These are phyloP conservation scores for Sparassis latifolia DNA, from an alignment of 1,284 basidiomycete species.

Conservation along the genomic window DNA sequence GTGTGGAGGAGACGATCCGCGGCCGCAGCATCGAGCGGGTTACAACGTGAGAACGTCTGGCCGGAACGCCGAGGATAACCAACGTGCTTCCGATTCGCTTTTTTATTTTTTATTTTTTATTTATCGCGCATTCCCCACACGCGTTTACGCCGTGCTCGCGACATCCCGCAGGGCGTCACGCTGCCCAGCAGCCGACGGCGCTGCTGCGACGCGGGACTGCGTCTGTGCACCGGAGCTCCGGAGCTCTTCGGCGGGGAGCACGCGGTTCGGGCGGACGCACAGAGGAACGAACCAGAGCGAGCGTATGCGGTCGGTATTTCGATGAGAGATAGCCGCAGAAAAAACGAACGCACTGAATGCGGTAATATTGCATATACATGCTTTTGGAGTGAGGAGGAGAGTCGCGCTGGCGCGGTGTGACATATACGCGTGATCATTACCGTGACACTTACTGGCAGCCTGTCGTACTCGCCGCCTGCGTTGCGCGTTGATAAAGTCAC, in stretches of 20 bases:
- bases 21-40: conserved; percentile 15
- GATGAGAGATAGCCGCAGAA: no score
- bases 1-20: conserved; percentile 12
- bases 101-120: not conserved
- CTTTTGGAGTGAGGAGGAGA: no score
- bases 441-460: no score
- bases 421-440: no score
- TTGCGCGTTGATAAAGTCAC: no score
- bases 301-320: no score
- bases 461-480: no score
- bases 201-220: not conserved
- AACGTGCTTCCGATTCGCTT: conserved; percentile 21
- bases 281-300: no score
- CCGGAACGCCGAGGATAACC: conserved; percentile 16
- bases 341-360: no score
- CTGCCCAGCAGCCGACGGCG: not conserved
- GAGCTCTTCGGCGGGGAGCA: not conserved
- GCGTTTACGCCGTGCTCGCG: not conserved
- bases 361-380: no score
- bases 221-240: not conserved
- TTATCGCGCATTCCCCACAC: not conserved
- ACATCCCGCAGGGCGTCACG: not conserved
- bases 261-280: no score
- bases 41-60: conserved; percentile 20
- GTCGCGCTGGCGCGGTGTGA: no score